Conservation (phyloP, 164 flowering plant species). For the Aristolochia californica region DNA sequence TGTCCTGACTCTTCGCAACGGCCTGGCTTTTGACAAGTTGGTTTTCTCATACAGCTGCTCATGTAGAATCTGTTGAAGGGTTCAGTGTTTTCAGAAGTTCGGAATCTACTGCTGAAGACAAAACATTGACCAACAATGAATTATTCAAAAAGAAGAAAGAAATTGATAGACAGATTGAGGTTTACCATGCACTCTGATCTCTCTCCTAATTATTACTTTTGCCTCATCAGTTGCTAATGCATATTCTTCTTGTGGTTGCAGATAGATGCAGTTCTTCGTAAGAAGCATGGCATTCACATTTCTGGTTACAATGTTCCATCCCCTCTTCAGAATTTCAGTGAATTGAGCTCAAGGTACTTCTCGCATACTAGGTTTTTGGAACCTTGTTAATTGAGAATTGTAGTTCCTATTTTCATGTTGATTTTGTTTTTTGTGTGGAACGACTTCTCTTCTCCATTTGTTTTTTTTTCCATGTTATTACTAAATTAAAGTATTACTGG, state of each 20-base stretch:
- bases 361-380: not conserved
- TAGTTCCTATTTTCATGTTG: not conserved
- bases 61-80: conserved; percentile 50
- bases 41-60: not conserved
- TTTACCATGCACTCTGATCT: not conserved
- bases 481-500: not conserved
- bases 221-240: not conserved
- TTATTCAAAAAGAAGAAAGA: conserved; percentile 38
- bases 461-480: not conserved
- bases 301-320: conserved; percentile 66
- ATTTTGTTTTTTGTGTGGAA: not conserved
- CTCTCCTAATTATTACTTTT: not conserved
- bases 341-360: conserved; percentile 55
- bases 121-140: conserved; percentile 13
- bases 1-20: not conserved
- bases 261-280: conserved; percentile 63
- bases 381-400: not conserved
- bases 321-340: conserved; percentile 57
- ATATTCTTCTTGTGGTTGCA: conserved; percentile 9
- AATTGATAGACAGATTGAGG: conserved; percentile 63
- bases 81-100: conserved; percentile 61
- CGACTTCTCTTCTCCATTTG: not conserved
- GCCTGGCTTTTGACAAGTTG: not conserved
- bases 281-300: conserved; percentile 63
- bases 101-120: conserved; percentile 19